Percentiles rank a stretch among this genome's conserved stretches.
Conservation (phyloP, 352 stramenopile species). For the Pelagophyceae sp. region DNA sequence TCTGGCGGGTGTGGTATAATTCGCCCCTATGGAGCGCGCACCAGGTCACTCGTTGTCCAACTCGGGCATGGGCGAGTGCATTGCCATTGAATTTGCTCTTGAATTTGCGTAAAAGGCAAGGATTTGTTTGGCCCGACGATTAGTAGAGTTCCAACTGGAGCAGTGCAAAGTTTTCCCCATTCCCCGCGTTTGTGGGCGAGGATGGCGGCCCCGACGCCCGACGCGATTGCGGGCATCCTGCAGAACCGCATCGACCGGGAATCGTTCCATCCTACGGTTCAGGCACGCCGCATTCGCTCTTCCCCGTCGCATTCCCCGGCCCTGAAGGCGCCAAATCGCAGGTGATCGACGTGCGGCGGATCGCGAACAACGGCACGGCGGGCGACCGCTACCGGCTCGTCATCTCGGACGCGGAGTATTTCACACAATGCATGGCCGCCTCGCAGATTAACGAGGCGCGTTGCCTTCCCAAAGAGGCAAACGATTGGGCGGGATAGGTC, state of each 20-base stretch:
- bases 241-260: neutral
- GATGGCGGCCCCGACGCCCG: no score
- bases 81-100: no score
- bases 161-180: no score
- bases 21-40: no score
- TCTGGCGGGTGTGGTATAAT: no score
- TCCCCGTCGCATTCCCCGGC: neutral
- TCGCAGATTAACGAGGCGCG: neutral
- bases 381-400: neutral
- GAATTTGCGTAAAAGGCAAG: no score
- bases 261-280: neutral
- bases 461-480: neutral
- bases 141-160: no score
- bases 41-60: no score
- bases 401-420: neutral
- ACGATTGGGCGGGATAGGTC: no score
- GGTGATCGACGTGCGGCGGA: neutral
- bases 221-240: neutral
- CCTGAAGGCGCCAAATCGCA: neutral
- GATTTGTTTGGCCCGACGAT: no score
- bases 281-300: neutral
- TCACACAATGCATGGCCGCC: neutral
- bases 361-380: neutral
- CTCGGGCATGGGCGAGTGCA: no score
- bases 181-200: no score